Base-by-base conservation (phyloP, 164 flowering plant species). In the Brasenia schreberi region DNA sequence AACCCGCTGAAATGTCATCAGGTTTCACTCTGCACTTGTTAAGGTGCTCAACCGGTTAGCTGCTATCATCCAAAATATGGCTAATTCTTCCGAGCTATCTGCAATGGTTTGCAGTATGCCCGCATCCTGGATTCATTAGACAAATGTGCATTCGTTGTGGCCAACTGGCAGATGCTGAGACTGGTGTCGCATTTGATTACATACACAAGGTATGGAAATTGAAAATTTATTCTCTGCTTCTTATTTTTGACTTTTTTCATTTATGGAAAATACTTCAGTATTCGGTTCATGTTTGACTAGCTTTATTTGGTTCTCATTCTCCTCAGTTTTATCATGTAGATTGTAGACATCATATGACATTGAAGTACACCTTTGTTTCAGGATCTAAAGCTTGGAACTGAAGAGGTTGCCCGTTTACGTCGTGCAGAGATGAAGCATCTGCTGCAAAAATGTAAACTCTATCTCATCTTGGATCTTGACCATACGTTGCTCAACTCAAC, bases 401-500 rank as follows among this genome's bases (percentile, higher is more conserved):
- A 84, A 67, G 96, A 89, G 74, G 74, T 88, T 66, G 71, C 72
- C 61, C 83, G 92, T 19, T 64, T 92, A 67, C 82, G 92, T 19
- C 76, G 68, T 18, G 76, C 69, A 43, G 88, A 86, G 64, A 58
- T 77, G 66, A 84, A 86, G 72, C 73, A 71, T n/a, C 73, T 87
- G 71, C 63, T 84, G 52, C 79, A 83, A 4, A 74, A 72, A 52
- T 83, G 70, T 64, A 93, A 88, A 71, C 89, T 93, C 17, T 78
- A 70, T 76, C 71, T 92, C 78, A 82, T 88, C 59, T 85, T 92
- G 58, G 96, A 92, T 74, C 79, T 92, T 64, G 96, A 93, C 69
- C 97, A 90, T 65, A 93, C 97, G 0, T 76, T 93, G 45, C 85
- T 93, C 42, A 90, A 90, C 76, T 88, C 97, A 58, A 82, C 93